Conservation (phyloP, 331 rosid species). For the Malus hybrid region DNA sequence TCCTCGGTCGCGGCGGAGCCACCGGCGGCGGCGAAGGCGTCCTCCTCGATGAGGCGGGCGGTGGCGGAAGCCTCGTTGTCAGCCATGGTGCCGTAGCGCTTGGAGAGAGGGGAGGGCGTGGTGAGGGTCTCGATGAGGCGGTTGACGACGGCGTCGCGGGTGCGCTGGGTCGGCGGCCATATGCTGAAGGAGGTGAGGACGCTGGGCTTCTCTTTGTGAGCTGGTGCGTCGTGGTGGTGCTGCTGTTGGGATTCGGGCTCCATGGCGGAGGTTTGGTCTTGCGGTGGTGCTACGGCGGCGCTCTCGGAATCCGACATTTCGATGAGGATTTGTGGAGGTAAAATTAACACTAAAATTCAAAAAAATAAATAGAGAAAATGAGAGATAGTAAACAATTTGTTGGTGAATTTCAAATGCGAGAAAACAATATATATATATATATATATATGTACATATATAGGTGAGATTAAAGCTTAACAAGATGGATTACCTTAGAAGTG, state of each 20-base stretch:
- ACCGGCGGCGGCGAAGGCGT: slow-evolving; percentile 53
- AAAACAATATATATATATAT: neutral
- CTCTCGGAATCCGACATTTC: slow-evolving; percentile 44
- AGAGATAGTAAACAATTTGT: neutral
- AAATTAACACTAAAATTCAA: neutral
- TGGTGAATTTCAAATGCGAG: neutral
- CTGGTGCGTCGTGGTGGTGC: slow-evolving; percentile 8
- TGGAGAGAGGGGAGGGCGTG: slow-evolving; percentile 72
- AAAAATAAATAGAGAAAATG: neutral
- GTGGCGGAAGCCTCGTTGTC: slow-evolving; percentile 40
- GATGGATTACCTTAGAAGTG: slow-evolving; percentile 1
- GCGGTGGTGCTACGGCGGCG: slow-evolving; percentile 9
- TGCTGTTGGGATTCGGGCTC: neutral
- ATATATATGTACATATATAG: neutral
- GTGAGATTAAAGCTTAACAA: neutral
- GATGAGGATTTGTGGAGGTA: neutral
- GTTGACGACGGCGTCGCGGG: slow-evolving; percentile 78
- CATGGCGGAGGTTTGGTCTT: neutral
- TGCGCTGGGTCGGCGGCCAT: slow-evolving; percentile 96
- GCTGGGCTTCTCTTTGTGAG: slow-evolving; percentile 16
- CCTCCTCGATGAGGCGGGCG: slow-evolving; percentile 55
- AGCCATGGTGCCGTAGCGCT: slow-evolving; percentile 66
- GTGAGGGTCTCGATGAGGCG: slow-evolving; percentile 84
- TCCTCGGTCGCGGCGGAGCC: slow-evolving; percentile 42
- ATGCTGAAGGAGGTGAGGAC: slow-evolving; percentile 50